Base-by-base conservation (phyloP, 2,329 filamentous ascomycete species). In the Trichoderma gracile region DNA sequence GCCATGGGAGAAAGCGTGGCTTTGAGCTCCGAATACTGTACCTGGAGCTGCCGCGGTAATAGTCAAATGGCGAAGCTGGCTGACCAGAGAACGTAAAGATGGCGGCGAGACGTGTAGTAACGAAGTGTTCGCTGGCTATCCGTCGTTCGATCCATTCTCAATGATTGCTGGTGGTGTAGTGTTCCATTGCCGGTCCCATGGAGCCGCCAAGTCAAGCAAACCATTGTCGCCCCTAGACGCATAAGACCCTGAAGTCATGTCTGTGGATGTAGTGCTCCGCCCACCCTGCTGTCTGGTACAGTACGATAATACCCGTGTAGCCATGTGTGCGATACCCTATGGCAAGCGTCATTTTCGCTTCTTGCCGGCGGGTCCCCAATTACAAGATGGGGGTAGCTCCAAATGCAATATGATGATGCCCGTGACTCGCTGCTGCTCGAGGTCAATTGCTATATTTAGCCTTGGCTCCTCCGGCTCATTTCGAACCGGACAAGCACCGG, bases 321-420 rank as follows among this genome's bases (percentile, higher is more conserved):
- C n/a, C n/a, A 33, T n/a, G 47, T 53, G 33, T 53, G 57, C 40
- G 38, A 25, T 33, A 45, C 47, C 47, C 53, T 61, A 38, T 53
- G 59, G 49, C 25, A 7, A 54, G 40, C 59, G 40, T 46, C 49
- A 53, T 62, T 62, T 54, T 62, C 59, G 49, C 59, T 62, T 62
- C 40, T 25, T 62, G 59, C 49, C 40, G 49, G 52, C 38, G 46
- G 23, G 33, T 43, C 46, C 57, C 27, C 40, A n/a, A 52, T 54
- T 54, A 45, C 40, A 19, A 38, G 40, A 46, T 15, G 42, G 19
- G 38, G 38, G 15, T 45, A 25, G 15, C 23, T 43, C 50, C 17
- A 43, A 12, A 33, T 43, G 30, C 15, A 46, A 38, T 46, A 43
- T 27, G 40, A 25, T 38, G 59, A 47, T 21, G 40, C n/a, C 55